These are phyloP conservation scores for Dendrobium chrysotoxum DNA, from an alignment of 106 monocot genomes.

Conservation along the genomic window DNA sequence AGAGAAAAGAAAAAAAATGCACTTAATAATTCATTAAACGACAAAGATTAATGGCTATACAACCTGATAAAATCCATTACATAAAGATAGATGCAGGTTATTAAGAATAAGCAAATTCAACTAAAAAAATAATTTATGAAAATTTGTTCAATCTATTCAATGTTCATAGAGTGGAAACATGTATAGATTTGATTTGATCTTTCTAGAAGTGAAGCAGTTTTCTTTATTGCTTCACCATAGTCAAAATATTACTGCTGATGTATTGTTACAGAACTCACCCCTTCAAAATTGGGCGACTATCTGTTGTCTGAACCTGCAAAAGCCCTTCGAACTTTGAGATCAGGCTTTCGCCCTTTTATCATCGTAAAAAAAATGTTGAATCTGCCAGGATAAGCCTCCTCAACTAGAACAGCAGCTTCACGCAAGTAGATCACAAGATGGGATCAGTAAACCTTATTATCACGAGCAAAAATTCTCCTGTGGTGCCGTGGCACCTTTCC, in stretches of 20 bases:
- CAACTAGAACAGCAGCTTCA: not conserved
- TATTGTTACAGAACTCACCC: constrained; percentile 5
- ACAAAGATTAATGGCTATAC: not conserved
- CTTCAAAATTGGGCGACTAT: constrained; percentile 5
- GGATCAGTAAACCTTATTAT: constrained; percentile 1
- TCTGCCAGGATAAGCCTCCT: not conserved
- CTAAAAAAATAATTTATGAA: constrained; percentile 9
- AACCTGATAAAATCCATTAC: not conserved
- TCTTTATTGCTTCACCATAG: constrained; percentile 2
- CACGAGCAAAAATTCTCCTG: not conserved
- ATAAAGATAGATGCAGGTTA: not conserved
- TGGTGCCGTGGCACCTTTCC: not conserved
- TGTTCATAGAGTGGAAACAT: constrained; percentile 6
- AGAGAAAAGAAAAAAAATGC: not conserved
- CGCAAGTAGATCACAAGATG: not conserved
- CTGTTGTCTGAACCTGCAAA: constrained; percentile 7
- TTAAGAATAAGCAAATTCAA: not conserved
- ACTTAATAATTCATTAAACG: not conserved
- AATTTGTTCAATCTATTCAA: constrained; percentile 1
- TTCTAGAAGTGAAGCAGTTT: constrained; percentile 5
- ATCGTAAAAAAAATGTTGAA: not conserved
- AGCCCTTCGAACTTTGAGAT: not conserved
- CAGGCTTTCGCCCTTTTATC: not conserved
- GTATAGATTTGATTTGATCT: constrained; percentile 1
- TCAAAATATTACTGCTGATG: constrained; percentile 10